Conservation (phyloP, 2,329 filamentous ascomycete species). For the Exophiala sideris region DNA sequence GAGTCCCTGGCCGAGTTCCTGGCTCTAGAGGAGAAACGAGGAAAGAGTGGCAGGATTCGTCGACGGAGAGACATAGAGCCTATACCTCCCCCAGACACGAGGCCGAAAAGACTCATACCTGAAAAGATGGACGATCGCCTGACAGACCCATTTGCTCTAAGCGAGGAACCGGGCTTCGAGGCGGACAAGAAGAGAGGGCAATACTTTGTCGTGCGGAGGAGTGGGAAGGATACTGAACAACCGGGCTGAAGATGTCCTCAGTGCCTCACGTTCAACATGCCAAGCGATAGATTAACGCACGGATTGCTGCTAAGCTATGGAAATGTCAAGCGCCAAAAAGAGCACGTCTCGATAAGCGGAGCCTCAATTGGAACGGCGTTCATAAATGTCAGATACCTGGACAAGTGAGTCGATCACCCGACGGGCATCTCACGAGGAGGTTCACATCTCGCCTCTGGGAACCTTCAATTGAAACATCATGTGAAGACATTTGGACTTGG, state of each 20-base stretch:
- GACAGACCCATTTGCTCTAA: constrained; percentile 65
- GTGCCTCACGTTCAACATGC: not conserved
- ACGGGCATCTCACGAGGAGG: too few relatives aligned
- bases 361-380: too few relatives aligned
- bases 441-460: too few relatives aligned
- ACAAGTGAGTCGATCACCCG: too few relatives aligned
- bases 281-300: not conserved
- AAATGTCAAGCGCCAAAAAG: not conserved
- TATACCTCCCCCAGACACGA: not conserved
- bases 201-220: constrained; percentile 2
- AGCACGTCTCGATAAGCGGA: too few relatives aligned
- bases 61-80: constrained; percentile 37
- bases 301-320: too few relatives aligned
- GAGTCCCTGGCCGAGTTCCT: constrained; percentile 38
- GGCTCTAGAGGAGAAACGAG: constrained; percentile 40
- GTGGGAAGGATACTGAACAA: not conserved
- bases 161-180: constrained; percentile 44
- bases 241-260: not conserved
- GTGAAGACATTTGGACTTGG: too few relatives aligned
- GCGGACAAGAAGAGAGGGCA: constrained; percentile 2
- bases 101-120: constrained; percentile 17
- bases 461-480: too few relatives aligned
- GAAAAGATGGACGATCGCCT: constrained; percentile 31
- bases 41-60: constrained; percentile 47
- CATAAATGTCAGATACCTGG: too few relatives aligned